Conservation (phyloP, 768 basidiomycete genomes). For the Ramaria sp. region DNA sequence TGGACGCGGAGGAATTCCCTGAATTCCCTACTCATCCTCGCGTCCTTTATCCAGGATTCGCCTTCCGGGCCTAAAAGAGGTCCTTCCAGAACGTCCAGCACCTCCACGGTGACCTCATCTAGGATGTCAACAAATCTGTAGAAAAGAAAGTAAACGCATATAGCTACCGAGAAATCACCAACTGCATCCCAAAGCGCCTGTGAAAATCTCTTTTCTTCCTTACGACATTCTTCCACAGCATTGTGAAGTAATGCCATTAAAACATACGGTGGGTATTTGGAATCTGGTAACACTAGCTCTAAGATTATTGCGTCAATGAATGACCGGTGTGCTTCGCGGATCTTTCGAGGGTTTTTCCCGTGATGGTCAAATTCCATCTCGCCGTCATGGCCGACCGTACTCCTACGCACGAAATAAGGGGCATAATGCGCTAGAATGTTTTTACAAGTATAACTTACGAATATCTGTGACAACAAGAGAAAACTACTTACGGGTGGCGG, state of each 20-base stretch:
- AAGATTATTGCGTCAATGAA: constrained; percentile 79
- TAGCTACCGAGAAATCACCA: constrained; percentile 63
- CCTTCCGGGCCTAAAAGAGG: constrained; percentile 49
- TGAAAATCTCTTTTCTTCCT: constrained; percentile 65
- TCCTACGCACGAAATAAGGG: constrained; percentile 33
- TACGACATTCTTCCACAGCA: constrained; percentile 60
- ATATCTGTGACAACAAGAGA: not conserved
- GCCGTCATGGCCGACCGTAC: constrained; percentile 43
- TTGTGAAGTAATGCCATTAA: constrained; percentile 60
- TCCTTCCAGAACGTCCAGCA: constrained; percentile 53
- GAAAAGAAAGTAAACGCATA: not conserved
- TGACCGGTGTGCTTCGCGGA: constrained; percentile 47
- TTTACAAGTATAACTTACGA: not conserved
- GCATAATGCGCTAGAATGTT: constrained; percentile 49
- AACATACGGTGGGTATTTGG: constrained; percentile 54
- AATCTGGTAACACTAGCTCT: constrained; percentile 67
- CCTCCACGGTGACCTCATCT: constrained; percentile 47
- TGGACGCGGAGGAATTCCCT: constrained; percentile 2
- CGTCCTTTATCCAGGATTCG: constrained; percentile 35
- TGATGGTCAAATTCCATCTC: constrained; percentile 58
- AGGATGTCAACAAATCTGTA: not conserved
- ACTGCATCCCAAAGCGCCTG: constrained; percentile 74
- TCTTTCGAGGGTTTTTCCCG: constrained; percentile 24
- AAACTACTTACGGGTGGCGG: constrained; percentile 48
- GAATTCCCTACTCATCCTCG: not conserved